These are phyloP conservation scores for Rutidosis leptorrhynchoides DNA, from an alignment of 129 eudicot species.

Conservation along the genomic window DNA sequence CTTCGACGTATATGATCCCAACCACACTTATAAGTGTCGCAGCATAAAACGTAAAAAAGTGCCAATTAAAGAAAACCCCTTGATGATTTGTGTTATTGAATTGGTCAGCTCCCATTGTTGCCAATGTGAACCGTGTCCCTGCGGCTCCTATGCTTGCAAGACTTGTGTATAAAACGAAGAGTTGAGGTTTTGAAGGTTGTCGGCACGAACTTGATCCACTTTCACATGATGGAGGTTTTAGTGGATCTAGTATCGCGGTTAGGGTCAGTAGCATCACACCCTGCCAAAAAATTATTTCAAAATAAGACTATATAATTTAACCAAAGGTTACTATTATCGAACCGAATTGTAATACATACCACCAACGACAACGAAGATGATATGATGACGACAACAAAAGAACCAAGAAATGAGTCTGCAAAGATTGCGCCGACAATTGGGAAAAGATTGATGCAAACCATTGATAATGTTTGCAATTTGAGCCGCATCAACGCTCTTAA, in stretches of 20 bases:
- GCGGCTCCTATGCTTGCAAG: neutral
- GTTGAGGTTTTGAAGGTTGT: neutral
- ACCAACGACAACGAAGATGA: neutral
- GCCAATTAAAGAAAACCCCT: conserved; percentile 1
- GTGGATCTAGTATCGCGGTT: neutral
- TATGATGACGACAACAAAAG: conserved; percentile 20
- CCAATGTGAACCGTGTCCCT: conserved; percentile 3
- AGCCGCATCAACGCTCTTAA: conserved; percentile 43
- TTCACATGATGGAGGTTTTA: conserved; percentile 7
- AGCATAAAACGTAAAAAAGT: neutral
- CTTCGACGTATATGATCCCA: neutral
- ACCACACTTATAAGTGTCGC: neutral
- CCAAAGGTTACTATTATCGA: neutral
- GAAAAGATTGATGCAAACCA: conserved; percentile 33
- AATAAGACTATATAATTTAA: too few species aligned
- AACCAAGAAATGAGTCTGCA: conserved; percentile 43
- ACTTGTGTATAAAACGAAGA: neutral
- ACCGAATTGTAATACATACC: neutral
- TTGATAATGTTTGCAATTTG: conserved; percentile 35
- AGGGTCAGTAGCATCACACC: neutral
- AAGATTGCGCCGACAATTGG: conserved; percentile 38
- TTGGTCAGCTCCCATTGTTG: conserved; percentile 16
- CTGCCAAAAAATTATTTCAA: neutral
- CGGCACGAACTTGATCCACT: neutral
- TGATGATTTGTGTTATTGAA: neutral